Percentiles rank a stretch among this genome's conserved stretches.
Conservation (phyloP, 176 grass and related monocot species). For the Carex kokanica region DNA sequence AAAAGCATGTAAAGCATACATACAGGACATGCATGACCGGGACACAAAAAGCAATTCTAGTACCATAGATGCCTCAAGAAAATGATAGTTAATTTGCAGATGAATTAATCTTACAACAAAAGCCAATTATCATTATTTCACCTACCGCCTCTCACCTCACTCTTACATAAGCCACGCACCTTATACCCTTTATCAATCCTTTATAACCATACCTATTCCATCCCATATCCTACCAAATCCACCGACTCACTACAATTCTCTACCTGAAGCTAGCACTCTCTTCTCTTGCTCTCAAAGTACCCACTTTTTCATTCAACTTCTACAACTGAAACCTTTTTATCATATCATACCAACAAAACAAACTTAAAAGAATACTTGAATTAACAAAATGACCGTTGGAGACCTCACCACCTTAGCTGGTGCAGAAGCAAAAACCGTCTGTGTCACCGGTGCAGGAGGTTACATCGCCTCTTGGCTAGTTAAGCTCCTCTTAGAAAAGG, state of each 20-base stretch:
- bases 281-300: constrained; percentile 6
- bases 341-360: not conserved
- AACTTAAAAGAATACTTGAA: constrained; percentile 22
- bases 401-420: not conserved
- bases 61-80: not conserved
- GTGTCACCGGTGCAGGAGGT: constrained; percentile 83
- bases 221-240: constrained; percentile 44
- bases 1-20: not conserved
- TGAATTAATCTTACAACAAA: constrained; percentile 9
- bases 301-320: constrained; percentile 22
- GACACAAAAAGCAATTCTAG: not conserved
- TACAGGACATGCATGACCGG: not conserved
- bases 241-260: constrained; percentile 34
- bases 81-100: constrained; percentile 11
- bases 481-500: constrained; percentile 83
- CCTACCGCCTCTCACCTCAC: constrained; percentile 30
- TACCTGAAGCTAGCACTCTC: not conserved
- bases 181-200: constrained; percentile 1
- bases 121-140: not conserved
- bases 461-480: constrained; percentile 88
- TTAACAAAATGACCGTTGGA: constrained; percentile 25
- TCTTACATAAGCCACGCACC: constrained; percentile 16
- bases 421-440: constrained; percentile 41
- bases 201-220: constrained; percentile 23
- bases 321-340: constrained; percentile 17